Evolutionary conservation across 2,329 filamentous ascomycete genomes (phyloP), one percentile per base, ranked within the genome.

Genomic region (Cordyceps farinosa): DNA sequence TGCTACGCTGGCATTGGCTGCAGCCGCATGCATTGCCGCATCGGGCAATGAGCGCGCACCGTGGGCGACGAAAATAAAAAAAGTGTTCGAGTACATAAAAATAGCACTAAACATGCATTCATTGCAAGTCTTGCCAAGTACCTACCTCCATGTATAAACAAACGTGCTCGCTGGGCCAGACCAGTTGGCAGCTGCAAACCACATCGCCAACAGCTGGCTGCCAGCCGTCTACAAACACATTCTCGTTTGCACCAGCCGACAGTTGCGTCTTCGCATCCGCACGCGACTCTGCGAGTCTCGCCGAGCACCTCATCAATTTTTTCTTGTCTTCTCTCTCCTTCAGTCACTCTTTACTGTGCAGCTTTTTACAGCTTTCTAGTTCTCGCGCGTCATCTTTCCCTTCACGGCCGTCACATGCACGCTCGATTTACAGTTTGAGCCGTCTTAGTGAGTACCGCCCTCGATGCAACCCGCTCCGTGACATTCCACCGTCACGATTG

Each of bases 101-200:
- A 8, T 34, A 32, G 6, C 4, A 32, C 9, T 22, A 50, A 59
- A 22, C n/a, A 29, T 22, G 9, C 13, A n/a, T 10, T 1, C 11
- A 15, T 17, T 42, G 9, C 17, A 58, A 4, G 22, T 22, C 22
- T 22, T 22, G 22, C 22, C 22, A 38, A n/a, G 55, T 50, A 8
- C 53, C 32, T 57, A 17, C 11, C 10, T 42, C 13, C 8, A 11
- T 22, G 22, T 22, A 4, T 11, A n/a, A 17, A 15, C 22, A 15
- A n/a, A 7, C 8, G 48, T 48, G n/a, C 32, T 32, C 30, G 38
- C 34, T 13, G 34, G 15, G 3, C 9, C 1, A 22, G 10, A 13
- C 36, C 52, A 5, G 44, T 17, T 38, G 55, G 55, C 55, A 58
- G 55, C 22, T 58, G 55, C 55, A 22, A 58, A 48, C 42, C 30